Evolutionary conservation across 305 asterid species (phyloP).

Genomic region (Fraxinus xanthoxyloides): DNA sequence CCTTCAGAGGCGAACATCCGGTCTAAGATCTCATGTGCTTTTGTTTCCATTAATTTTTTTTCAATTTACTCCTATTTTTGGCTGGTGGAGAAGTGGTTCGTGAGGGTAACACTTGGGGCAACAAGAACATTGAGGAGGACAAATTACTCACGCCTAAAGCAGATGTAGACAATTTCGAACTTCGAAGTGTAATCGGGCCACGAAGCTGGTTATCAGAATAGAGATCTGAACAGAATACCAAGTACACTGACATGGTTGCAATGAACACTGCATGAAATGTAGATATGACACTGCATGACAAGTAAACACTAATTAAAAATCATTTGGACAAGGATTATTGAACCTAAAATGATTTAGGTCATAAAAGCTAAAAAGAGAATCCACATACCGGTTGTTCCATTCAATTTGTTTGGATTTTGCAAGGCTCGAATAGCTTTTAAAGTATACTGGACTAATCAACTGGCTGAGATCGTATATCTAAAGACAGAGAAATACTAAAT

Average conservation of each 20-base stretch:
- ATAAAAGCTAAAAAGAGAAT: not conserved
- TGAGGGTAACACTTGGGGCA: not conserved
- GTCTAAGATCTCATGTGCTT: not conserved
- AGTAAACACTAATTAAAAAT: conserved; percentile 10
- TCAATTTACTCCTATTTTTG: not conserved
- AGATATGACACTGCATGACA: conserved; percentile 64
- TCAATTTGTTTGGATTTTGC: conserved; percentile 57
- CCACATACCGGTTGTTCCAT: conserved; percentile 79
- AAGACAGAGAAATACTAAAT: conserved; percentile 12
- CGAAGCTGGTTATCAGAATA: conserved; percentile 35
- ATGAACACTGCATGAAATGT: conserved; percentile 67
- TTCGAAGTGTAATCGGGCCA: conserved; percentile 50
- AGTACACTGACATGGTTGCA: conserved; percentile 50
- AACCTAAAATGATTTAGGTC: not conserved
- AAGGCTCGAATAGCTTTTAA: conserved; percentile 60
- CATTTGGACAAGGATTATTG: conserved; percentile 2
- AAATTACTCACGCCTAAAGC: conserved; percentile 62
- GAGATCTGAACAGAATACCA: conserved; percentile 61
- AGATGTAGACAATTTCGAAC: conserved; percentile 54
- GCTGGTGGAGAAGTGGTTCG: not conserved
- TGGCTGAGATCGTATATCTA: conserved; percentile 74
- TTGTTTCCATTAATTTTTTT: not conserved
- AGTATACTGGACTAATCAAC: conserved; percentile 44
- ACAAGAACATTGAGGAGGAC: not conserved
- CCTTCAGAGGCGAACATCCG: not conserved